Conservation (phyloP, 345 rosid species). For the Eutrema japonicum region DNA sequence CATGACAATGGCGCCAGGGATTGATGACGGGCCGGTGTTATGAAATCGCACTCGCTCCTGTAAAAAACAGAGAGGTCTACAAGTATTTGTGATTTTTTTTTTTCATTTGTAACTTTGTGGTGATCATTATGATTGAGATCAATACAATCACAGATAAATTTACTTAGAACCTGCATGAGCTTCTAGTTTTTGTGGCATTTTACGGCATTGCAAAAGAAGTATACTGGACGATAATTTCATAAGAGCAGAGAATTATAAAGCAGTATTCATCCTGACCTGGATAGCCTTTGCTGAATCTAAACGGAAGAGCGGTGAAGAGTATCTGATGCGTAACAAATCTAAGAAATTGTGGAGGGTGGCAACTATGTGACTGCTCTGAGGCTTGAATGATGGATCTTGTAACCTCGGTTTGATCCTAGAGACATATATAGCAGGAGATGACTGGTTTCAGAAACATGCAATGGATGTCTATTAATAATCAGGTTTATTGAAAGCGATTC, state of each 20-base stretch:
- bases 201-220: not conserved
- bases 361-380: constrained; percentile 70
- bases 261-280: constrained; percentile 59
- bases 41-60: constrained; percentile 78
- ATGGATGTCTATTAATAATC: not conserved
- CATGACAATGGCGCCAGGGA: constrained; percentile 84
- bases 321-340: constrained; percentile 70
- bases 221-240: not conserved
- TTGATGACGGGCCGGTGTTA: constrained; percentile 70
- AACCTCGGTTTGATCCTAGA: constrained; percentile 85
- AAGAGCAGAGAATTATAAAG: constrained; percentile 6
- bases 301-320: constrained; percentile 91
- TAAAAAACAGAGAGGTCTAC: not conserved
- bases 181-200: not conserved
- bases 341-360: constrained; percentile 72
- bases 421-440: constrained; percentile 7
- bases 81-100: not conserved
- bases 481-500: constrained; percentile 2
- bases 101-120: constrained; percentile 12
- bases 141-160: constrained; percentile 1
- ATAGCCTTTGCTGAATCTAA: constrained; percentile 72
- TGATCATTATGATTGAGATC: constrained; percentile 19
- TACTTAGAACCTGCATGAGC: constrained; percentile 6
- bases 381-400: constrained; percentile 85
- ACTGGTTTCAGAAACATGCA: constrained; percentile 21